A percentile compares a stretch with the other conserved stretches of the same genome.
These are phyloP conservation scores for Mucor indicus DNA, from an alignment of 371 early-diverging fungal species.

Conservation along the genomic window DNA sequence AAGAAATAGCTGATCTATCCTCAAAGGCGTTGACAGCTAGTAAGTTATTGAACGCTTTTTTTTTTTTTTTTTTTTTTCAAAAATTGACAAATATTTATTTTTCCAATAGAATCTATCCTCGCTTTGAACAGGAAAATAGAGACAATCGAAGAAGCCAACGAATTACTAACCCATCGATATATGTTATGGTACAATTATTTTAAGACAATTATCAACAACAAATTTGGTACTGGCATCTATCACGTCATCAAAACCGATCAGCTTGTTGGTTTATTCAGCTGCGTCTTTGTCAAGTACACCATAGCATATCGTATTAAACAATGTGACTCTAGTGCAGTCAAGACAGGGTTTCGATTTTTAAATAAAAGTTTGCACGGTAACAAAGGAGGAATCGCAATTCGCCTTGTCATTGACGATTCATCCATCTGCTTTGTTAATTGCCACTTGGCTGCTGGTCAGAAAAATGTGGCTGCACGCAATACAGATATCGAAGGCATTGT, in stretches of 20 bases:
- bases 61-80: neutral
- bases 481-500: constrained; percentile 63
- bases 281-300: constrained; percentile 59
- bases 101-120: constrained; percentile 2
- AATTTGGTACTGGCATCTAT: constrained; percentile 41
- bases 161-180: constrained; percentile 52
- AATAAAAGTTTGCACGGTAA: constrained; percentile 68
- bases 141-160: constrained; percentile 32
- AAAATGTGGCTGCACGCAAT: constrained; percentile 61
- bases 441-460: constrained; percentile 80
- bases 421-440: constrained; percentile 79
- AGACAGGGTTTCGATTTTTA: constrained; percentile 83
- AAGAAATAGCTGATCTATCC: constrained; percentile 79
- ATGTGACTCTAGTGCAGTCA: constrained; percentile 48
- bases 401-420: constrained; percentile 67
- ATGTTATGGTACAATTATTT: constrained; percentile 69
- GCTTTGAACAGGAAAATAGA: constrained; percentile 33
- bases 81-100: no score
- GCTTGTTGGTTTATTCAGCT: constrained; percentile 80
- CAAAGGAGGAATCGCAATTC: constrained; percentile 80
- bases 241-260: constrained; percentile 62
- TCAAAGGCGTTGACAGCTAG: constrained; percentile 59
- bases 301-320: constrained; percentile 24
- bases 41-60: constrained; percentile 13
- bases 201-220: constrained; percentile 25